Evolutionary conservation across 164 flowering plant species (phyloP).

Genomic region (Stephania cephalantha): DNA sequence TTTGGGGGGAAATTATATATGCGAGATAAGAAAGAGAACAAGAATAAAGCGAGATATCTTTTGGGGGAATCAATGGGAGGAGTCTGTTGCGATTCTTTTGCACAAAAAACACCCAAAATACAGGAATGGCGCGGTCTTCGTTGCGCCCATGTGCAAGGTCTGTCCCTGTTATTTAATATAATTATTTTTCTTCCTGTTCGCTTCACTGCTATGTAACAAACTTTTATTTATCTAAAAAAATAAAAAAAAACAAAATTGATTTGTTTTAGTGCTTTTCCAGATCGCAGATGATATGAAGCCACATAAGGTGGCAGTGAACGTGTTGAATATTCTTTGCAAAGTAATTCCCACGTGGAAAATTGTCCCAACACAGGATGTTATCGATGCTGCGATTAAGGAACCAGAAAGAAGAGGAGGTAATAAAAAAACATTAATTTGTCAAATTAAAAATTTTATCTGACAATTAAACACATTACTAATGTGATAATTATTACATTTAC

Average conservation of each 20-base stretch:
- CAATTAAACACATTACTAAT: too few relatives aligned
- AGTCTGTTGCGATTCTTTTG: conserved; percentile 57
- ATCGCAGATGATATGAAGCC: conserved; percentile 80
- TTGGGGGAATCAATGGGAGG: conserved; percentile 98
- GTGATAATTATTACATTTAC: neutral
- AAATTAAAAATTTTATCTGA: too few relatives aligned
- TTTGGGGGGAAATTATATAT: neutral
- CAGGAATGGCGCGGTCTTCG: conserved; percentile 83
- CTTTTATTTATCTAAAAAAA: too few relatives aligned
- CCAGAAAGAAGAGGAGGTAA: conserved; percentile 61
- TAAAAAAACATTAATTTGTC: neutral
- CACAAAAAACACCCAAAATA: conserved; percentile 57
- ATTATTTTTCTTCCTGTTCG: neutral
- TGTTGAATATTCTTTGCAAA: conserved; percentile 39
- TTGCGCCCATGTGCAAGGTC: conserved; percentile 97
- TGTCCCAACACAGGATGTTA: conserved; percentile 60
- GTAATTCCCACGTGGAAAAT: conserved; percentile 80
- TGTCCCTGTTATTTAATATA: conserved; percentile 2
- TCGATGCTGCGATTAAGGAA: conserved; percentile 59
- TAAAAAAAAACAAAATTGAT: too few relatives aligned
- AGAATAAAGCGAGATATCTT: conserved; percentile 47
- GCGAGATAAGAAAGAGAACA: conserved; percentile 60
- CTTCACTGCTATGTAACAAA: too few relatives aligned
- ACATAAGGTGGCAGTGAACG: conserved; percentile 30
- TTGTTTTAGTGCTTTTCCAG: conserved; percentile 26